Percentiles rank a stretch among this genome's conserved stretches.
These are phyloP conservation scores for Raphanus sativus DNA, from an alignment of 345 rosid genomes.

Conservation along the genomic window DNA sequence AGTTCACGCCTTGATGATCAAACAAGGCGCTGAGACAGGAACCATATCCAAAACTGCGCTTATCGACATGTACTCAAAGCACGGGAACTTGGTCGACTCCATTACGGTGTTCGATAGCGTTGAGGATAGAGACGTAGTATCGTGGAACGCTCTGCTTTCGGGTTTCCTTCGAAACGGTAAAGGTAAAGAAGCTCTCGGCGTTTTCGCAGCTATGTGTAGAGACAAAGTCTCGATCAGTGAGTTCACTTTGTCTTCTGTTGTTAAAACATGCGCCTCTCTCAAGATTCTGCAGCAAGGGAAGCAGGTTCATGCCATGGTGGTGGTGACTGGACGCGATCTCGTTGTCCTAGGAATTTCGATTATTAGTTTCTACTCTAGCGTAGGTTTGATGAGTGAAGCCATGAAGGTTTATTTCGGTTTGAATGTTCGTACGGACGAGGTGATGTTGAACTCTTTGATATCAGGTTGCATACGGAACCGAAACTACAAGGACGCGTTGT, in stretches of 20 bases:
- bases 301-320: constrained; percentile 71
- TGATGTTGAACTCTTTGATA: constrained; percentile 66
- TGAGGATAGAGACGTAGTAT: constrained; percentile 56
- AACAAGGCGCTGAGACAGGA: constrained; percentile 55
- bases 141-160: constrained; percentile 78
- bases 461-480: constrained; percentile 61
- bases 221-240: constrained; percentile 57
- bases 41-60: constrained; percentile 64
- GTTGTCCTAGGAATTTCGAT: constrained; percentile 71
- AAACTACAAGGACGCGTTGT: constrained; percentile 55
- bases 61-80: constrained; percentile 69
- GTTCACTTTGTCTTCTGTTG: constrained; percentile 64
- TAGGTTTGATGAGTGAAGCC: constrained; percentile 54
- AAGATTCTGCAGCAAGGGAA: constrained; percentile 62
- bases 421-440: constrained; percentile 43
- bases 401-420: constrained; percentile 51
- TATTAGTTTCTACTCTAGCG: constrained; percentile 62
- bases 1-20: constrained; percentile 73
- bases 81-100: constrained; percentile 48
- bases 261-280: constrained; percentile 59
- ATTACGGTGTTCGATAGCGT: constrained; percentile 55
- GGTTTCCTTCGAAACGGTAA: constrained; percentile 56
- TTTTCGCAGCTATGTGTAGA: constrained; percentile 56
- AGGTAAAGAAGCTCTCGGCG: constrained; percentile 52
- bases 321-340: constrained; percentile 66